Evolutionary conservation across 305 asterid species (phyloP), one percentile per base, ranked within the genome.

Genomic region (Rubia occidens): DNA sequence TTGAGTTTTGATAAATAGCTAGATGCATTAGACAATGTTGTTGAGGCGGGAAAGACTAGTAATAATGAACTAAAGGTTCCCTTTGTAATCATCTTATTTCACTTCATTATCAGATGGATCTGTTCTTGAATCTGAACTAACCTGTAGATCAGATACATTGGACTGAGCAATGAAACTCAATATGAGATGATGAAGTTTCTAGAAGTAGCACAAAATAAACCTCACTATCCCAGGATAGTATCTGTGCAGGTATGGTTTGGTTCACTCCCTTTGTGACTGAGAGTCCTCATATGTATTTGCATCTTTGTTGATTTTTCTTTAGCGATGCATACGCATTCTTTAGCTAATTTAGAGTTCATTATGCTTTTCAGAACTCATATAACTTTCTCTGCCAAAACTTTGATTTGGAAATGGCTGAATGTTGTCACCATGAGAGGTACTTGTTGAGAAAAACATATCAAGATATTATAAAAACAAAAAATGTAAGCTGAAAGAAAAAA

Each of bases 371-470:
- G 96, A 92, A 92, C 74, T 76, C 93, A 7, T 89, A 86, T 78
- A 92, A 88, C 82, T 86, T 92, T 75, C 85, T 92, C 42, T 86
- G 93, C 82, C 91, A 91, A 76, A 88, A 75, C 80, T 92, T 92
- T 78, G 96, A 89, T 83, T 78, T 78, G 14, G 93, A 89, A 59
- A 79, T 89, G 96, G 90, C 98, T 5, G 98, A 92, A 80, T 92
- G 98, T 77, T 89, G 96, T 81, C 89, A 88, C 76, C 91, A 86
- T 13, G 98, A 92, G 85, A 89, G 98, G 98, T 92, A 77, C 17
- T 35, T n/a, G n/a, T n/a, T n/a, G n/a, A n/a, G n/a, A n/a, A n/a
- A n/a, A n/a, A n/a, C n/a, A n/a, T n/a, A n/a, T n/a, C n/a, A n/a
- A n/a, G n/a, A n/a, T n/a, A n/a, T n/a, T n/a, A n/a, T n/a, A n/a